phyloP scores from a whole-genome alignment of 2,329 filamentous ascomycete genomes.

The Diaporthe destruens region DNA sequence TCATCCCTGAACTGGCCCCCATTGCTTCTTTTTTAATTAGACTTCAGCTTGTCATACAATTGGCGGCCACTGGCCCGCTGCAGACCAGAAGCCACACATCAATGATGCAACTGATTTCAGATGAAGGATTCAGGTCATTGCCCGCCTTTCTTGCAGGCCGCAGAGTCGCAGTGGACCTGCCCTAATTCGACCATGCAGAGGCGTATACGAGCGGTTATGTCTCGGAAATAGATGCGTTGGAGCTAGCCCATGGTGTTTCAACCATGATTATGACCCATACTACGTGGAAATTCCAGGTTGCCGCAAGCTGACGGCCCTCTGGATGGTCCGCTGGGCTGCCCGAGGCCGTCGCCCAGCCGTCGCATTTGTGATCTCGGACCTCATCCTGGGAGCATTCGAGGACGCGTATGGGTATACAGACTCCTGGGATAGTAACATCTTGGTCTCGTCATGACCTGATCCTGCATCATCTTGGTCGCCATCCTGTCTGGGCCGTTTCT shows the following conservation, averaged over 20 bases:
- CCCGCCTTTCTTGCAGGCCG: not conserved
- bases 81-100: not conserved
- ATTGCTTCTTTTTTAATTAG: not conserved
- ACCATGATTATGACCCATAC: not conserved
- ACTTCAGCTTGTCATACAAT: not conserved
- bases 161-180: not conserved
- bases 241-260: not conserved
- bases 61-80: not conserved
- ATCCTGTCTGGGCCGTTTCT: not conserved
- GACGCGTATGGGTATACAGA: not conserved
- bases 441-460: not conserved
- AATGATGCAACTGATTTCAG: not conserved
- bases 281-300: not conserved
- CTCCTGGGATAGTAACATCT: not conserved
- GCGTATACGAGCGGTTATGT: not conserved
- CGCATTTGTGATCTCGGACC: not conserved
- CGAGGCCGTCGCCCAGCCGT: not conserved
- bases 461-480: not conserved
- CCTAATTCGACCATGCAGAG: not conserved
- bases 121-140: not conserved
- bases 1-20: not conserved
- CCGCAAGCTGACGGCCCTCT: not conserved
- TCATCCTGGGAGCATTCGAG: not conserved
- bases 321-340: not conserved
- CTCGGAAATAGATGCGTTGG: not conserved